Conservation (phyloP, 345 rosid genomes). For the Dipteronia dyeriana region DNA sequence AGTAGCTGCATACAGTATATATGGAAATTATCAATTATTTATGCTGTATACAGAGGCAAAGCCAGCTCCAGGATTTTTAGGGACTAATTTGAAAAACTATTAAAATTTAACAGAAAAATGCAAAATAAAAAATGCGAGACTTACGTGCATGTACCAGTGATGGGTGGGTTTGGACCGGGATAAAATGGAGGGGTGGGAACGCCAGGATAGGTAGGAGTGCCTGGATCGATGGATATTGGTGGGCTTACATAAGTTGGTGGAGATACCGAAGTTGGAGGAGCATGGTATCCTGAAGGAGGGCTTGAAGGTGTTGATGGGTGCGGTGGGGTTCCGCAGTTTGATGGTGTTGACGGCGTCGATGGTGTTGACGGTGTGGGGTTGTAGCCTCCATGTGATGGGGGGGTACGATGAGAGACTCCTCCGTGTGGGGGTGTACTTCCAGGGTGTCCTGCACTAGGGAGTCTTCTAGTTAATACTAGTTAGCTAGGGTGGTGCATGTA, state of each 20-base stretch:
- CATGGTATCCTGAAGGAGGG: conserved; percentile 50
- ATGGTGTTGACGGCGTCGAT: conserved; percentile 40
- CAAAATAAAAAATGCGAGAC: conserved; percentile 19
- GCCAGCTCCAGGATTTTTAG: too few species aligned
- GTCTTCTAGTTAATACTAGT: not conserved
- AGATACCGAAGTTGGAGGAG: conserved; percentile 49
- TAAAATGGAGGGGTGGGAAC: conserved; percentile 49
- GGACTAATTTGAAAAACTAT: too few species aligned
- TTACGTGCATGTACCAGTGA: conserved; percentile 86
- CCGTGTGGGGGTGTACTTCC: conserved; percentile 1
- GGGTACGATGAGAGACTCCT: conserved; percentile 24
- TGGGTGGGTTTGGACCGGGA: conserved; percentile 70
- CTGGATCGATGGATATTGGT: conserved; percentile 47
- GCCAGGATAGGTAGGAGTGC: conserved; percentile 47
- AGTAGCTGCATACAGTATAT: conserved; percentile 54
- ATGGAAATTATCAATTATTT: not conserved
- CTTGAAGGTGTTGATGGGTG: conserved; percentile 45
- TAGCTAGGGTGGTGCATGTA: not conserved
- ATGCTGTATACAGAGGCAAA: too few species aligned
- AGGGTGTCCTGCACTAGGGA: conserved; percentile 19
- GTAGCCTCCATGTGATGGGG: conserved; percentile 45
- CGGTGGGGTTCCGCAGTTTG: conserved; percentile 26
- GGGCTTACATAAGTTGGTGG: conserved; percentile 51
- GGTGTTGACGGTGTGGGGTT: conserved; percentile 39
- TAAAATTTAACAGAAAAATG: too few species aligned